Percentiles rank a stretch among this genome's conserved stretches.
These are phyloP conservation scores for Psilocybe mexicana DNA, from an alignment of 1,284 basidiomycete genomes.

Conservation along the genomic window DNA sequence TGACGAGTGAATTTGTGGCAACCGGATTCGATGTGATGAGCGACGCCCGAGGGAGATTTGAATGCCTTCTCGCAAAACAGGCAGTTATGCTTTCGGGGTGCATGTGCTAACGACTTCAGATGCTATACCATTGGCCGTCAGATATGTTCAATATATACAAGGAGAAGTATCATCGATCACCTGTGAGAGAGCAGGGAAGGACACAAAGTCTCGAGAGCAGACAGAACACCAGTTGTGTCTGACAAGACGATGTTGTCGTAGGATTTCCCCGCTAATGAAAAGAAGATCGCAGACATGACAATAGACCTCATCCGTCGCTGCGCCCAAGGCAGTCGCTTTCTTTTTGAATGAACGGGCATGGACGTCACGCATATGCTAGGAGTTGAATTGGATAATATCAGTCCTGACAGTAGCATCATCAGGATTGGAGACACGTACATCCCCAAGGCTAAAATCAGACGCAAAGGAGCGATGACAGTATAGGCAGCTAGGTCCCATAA, in stretches of 20 bases:
- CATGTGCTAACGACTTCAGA: constrained; percentile 25
- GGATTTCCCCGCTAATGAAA: background rate
- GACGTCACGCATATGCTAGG: background rate
- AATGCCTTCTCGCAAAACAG: constrained; percentile 34
- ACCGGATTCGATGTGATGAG: constrained; percentile 39
- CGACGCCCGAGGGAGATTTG: constrained; percentile 35
- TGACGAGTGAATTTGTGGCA: constrained; percentile 36
- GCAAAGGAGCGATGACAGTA: background rate
- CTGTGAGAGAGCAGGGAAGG: constrained; percentile 13
- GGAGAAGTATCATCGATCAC: constrained; percentile 7
- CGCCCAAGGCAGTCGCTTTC: background rate
- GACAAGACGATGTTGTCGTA: background rate
- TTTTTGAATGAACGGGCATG: background rate
- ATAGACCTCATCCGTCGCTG: background rate
- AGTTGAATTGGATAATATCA: background rate
- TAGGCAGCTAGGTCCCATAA: background rate
- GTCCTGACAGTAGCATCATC: background rate
- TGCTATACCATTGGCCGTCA: constrained; percentile 21
- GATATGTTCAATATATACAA: background rate
- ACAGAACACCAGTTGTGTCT: constrained; percentile 26
- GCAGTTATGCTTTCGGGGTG: constrained; percentile 26
- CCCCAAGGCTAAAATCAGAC: background rate
- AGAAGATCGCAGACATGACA: background rate
- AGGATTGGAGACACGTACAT: background rate
- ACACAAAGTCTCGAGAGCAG: constrained; percentile 28